phyloP scores from a whole-genome alignment of 2,329 filamentous ascomycete species.

The Trichoderma polysporum region DNA sequence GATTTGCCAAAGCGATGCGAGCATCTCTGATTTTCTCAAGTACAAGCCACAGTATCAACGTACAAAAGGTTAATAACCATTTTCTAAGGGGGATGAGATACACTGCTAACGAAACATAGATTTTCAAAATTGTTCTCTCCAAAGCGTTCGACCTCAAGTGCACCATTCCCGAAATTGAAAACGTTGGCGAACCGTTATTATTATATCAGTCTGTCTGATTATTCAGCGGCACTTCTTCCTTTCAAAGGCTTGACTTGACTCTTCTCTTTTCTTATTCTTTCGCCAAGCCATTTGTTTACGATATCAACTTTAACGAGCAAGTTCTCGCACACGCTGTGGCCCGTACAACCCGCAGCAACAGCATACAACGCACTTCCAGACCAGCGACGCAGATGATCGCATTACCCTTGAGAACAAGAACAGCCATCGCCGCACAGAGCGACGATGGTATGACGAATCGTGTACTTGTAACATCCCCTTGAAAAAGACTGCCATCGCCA shows the following conservation, averaged over 20 bases:
- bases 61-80: slow-evolving; percentile 72
- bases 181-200: slow-evolving; percentile 91
- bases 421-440: not conserved
- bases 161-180: slow-evolving; percentile 98
- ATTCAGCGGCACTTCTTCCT: not conserved
- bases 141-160: slow-evolving; percentile 99
- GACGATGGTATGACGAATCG: not conserved
- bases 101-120: slow-evolving; percentile 53
- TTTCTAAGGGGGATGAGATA: not conserved
- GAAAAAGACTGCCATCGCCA: not conserved
- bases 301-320: not conserved
- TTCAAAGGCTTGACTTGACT: not conserved
- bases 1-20: slow-evolving; percentile 98
- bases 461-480: not conserved
- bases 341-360: not conserved
- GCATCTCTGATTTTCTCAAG: slow-evolving; percentile 97
- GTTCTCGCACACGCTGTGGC: not conserved
- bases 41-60: slow-evolving; percentile 98
- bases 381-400: not conserved
- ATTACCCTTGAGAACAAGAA: not conserved
- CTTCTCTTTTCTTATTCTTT: not conserved
- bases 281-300: not conserved
- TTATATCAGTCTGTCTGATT: slow-evolving; percentile 70
- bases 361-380: not conserved
- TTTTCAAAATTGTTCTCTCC: slow-evolving; percentile 98